Evolutionary conservation across 345 rosid species (phyloP).

Genomic region (Pistacia integerrima): DNA sequence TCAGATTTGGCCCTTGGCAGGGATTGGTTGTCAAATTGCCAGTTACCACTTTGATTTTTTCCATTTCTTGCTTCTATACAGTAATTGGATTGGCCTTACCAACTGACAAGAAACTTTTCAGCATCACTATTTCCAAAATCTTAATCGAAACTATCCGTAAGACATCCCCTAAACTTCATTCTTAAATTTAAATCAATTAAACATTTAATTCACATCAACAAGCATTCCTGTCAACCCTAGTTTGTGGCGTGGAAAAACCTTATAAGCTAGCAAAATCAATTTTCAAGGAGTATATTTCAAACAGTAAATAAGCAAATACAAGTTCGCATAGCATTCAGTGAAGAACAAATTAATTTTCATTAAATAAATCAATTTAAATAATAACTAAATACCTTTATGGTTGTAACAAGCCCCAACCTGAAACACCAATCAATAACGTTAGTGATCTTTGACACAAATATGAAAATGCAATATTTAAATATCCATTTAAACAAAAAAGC

Average conservation of each 20-base stretch:
- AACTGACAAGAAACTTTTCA: neutral
- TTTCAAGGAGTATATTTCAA: neutral
- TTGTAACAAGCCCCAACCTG: constrained; percentile 56
- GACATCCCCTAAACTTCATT: neutral
- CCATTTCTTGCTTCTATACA: neutral
- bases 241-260: neutral
- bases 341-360: neutral
- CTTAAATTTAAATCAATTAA: neutral
- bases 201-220: neutral
- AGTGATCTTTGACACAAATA: constrained; percentile 2
- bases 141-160: neutral
- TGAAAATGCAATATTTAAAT: neutral
- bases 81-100: neutral
- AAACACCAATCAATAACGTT: constrained; percentile 23
- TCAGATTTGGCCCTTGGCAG: neutral
- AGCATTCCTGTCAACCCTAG: neutral
- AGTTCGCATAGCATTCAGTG: neutral
- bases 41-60: too few species aligned
- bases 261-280: neutral
- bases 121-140: neutral
- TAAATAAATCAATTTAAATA: neutral
- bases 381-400: constrained; percentile 41
- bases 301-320: neutral
- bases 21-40: too few species aligned
- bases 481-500: neutral